Conservation (phyloP, 306 rosid genomes). For the Pyrus communis region DNA sequence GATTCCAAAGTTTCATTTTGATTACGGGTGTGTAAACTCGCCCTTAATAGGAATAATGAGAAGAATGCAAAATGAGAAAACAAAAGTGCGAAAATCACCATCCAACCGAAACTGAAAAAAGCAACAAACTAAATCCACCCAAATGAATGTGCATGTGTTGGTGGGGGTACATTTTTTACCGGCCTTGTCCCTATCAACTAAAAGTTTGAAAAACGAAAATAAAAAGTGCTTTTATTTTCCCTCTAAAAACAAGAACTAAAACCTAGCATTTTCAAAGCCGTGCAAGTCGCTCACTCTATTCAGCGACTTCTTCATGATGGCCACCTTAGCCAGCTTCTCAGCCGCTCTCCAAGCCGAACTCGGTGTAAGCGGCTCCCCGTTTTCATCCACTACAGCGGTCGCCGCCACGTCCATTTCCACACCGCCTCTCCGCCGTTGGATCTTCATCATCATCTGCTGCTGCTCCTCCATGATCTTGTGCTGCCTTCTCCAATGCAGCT, state of each 20-base stretch:
- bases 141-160: too few species aligned
- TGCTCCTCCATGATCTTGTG: slow-evolving; percentile 27
- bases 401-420: slow-evolving; percentile 13
- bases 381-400: slow-evolving; percentile 37
- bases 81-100: too few species aligned
- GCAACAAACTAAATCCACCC: not conserved
- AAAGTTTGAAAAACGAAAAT: too few species aligned
- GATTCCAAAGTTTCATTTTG: too few species aligned
- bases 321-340: slow-evolving; percentile 77
- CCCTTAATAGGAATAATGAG: too few species aligned
- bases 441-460: slow-evolving; percentile 20
- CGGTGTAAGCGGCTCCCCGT: slow-evolving; percentile 77
- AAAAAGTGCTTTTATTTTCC: not conserved
- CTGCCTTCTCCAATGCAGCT: slow-evolving; percentile 59
- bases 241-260: slow-evolving; percentile 44
- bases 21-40: too few species aligned
- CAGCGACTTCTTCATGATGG: slow-evolving; percentile 64
- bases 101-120: not conserved
- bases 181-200: too few species aligned
- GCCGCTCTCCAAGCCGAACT: slow-evolving; percentile 84
- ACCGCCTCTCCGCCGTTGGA: slow-evolving; percentile 44
- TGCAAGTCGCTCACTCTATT: slow-evolving; percentile 73
- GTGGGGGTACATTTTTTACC: too few species aligned
- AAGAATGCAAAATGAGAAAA: too few species aligned
- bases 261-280: slow-evolving; percentile 89